Base-by-base conservation (phyloP, 106 monocot genomes). In the Phalaenopsis aphrodite region DNA sequence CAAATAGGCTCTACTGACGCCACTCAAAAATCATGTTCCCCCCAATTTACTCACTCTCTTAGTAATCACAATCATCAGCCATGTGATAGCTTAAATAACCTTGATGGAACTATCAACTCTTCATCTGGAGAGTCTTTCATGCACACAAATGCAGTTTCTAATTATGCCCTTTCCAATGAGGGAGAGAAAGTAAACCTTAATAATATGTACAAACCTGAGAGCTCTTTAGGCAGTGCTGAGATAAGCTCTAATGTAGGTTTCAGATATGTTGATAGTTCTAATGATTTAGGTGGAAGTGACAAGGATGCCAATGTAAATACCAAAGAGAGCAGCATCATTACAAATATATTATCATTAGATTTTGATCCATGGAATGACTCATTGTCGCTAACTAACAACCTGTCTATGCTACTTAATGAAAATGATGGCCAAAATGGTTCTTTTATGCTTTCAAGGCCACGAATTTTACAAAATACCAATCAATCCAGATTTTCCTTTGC, bases 401-500 rank as follows among this genome's bases (percentile, higher is more conserved):
- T 83, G 68, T 78, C 83, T 14, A 83, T 16, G 78, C 49, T 83
- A 43, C 78, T 83, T 58, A 78, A 68, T 36, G 17, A 74, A 74
- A 78, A 78, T 55, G 55, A 74, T 15, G 57, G 61, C 39, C 52
- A 73, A 41, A 69, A 78, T 11, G 57, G 72, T 42, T 42, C 72
- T 83, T 39, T 72, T 74, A 58, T 69, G 56, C 83, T 69, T 43
- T 57, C 78, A 72, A 73, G 72, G 36, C 23, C 78, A 46, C 42
- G 38, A 57, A 74, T 55, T 69, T 10, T 58, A 14, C 72, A 78
- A 55, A 73, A 58, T 41, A 55, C 3, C 73, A 79, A 67, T 37
- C 78, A 83, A 61, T 83, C 83, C 18, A 83, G 83, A 58, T 92
- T 92, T 83, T 92, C 89, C 67, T 92, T 92, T 85, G 89, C 91